Conservation (phyloP, 805 yeast species). For the Candida gorgasii region DNA sequence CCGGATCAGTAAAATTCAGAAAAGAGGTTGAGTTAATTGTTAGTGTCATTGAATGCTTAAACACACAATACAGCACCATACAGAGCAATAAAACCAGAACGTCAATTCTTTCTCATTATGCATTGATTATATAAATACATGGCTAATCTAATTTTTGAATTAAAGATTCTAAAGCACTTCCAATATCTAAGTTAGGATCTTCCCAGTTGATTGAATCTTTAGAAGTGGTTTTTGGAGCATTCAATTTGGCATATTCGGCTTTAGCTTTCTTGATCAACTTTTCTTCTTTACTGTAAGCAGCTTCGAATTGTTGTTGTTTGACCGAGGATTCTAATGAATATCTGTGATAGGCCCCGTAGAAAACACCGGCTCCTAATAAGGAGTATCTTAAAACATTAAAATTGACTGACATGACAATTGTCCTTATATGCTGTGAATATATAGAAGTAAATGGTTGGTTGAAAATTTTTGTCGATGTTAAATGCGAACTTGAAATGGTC, state of each 20-base stretch:
- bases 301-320: slow-evolving; percentile 54
- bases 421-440: not conserved
- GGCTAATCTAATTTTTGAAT: slow-evolving; percentile 51
- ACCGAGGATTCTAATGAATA: slow-evolving; percentile 62
- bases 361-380: slow-evolving; percentile 83
- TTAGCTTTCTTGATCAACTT: slow-evolving; percentile 86
- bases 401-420: slow-evolving; percentile 17
- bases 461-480: slow-evolving; percentile 8
- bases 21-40: no score
- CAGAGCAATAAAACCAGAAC: not conserved
- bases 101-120: slow-evolving; percentile 6
- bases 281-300: slow-evolving; percentile 62
- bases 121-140: slow-evolving; percentile 10
- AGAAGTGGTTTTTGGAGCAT: slow-evolving; percentile 43
- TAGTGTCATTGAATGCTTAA: no score
- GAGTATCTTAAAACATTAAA: slow-evolving; percentile 88
- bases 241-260: slow-evolving; percentile 75
- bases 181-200: slow-evolving; percentile 90
- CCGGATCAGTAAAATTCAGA: not conserved
- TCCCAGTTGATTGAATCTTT: slow-evolving; percentile 66
- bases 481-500: slow-evolving; percentile 5
- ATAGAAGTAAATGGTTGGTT: slow-evolving; percentile 9
- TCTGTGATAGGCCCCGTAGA: slow-evolving; percentile 88
- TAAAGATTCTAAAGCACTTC: slow-evolving; percentile 62
- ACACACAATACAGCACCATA: no score